Evolutionary conservation across 1,284 basidiomycete genomes (phyloP), one percentile per base, ranked within the genome.

Genomic region (Cerioporus squamosus): DNA sequence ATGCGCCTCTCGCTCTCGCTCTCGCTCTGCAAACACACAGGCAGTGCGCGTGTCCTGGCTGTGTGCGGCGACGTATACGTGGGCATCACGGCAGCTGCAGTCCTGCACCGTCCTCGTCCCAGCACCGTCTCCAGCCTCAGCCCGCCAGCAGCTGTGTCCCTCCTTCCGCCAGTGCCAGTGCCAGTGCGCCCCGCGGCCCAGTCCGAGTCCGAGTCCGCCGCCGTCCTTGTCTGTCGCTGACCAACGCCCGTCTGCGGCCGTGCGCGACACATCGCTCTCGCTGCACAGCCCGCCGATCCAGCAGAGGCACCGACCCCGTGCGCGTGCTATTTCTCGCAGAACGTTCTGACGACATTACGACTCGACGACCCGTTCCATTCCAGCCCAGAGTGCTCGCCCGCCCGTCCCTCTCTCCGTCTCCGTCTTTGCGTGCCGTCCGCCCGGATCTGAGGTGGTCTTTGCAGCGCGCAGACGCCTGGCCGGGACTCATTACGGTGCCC

Each of bases 281-380:
- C 42, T 55, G 55, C 58, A 63, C 61, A 50, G 59, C 57, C 46
- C 46, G 59, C 49, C 51, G 57, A 64, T 64, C 43, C 51, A 54
- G 40, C 39, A 44, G n/a, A n/a, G 51, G 57, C 55, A 44, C 17
- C 8, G 33, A 7, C 31, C 33, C 29, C 42, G 44, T 26, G n/a
- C 46, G 26, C 22, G 18, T 9, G 17, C 17, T n/a, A 31, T 23
- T 44, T 43, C 50, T 36, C 51, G 33, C 51, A 40, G 38, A 50
- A 40, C 51, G 18, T 38, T 22, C 22, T 36, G 1, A 10, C 44
- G 6, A 53, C 42, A 33, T 59, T 57, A 63, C 60, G 60, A 59
- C 47, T 53, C 62, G 47, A 59, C 59, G 48, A 42, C 57, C 52
- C 58, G 18, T 55, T 56, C 58, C 63, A 53, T 60, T 59, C 49